phyloP scores from a whole-genome alignment of 192 early-diverging fungal genomes.

The Backusella sp. region DNA sequence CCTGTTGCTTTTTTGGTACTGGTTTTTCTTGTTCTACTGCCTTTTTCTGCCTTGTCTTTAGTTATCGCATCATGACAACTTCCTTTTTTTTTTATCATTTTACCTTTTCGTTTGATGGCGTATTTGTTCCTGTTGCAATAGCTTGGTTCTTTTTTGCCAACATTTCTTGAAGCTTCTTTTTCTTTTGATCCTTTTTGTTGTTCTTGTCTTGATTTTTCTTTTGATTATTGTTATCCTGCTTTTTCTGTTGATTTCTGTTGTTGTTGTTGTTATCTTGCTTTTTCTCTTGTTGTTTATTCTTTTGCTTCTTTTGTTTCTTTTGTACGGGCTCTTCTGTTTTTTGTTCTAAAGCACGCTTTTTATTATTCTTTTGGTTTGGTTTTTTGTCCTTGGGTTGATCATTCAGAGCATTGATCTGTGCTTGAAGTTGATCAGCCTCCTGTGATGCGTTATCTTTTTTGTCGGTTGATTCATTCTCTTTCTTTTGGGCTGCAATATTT shows the following conservation, averaged over 20 bases:
- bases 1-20: background rate
- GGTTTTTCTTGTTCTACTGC: background rate
- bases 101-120: background rate
- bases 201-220: slow-evolving; percentile 5
- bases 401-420: slow-evolving; percentile 13
- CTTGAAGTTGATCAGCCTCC: slow-evolving; percentile 26
- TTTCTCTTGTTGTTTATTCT: background rate
- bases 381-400: background rate
- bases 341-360: background rate
- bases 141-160: slow-evolving; percentile 2
- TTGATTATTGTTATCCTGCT: background rate
- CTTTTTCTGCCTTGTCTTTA: background rate
- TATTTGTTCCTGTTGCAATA: background rate
- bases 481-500: slow-evolving; percentile 6
- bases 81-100: background rate
- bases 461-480: background rate
- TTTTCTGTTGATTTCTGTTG: background rate
- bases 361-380: background rate
- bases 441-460: background rate
- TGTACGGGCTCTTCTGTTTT: background rate
- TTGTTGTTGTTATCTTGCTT: background rate
- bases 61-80: background rate
- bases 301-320: background rate
- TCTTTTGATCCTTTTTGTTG: slow-evolving; percentile 19
- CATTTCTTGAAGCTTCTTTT: slow-evolving; percentile 30